Percentiles rank a stretch among this genome's conserved stretches.
phyloP scores from a whole-genome alignment of 495 filamentous ascomycete species.

The Chaetomium fimeti region DNA sequence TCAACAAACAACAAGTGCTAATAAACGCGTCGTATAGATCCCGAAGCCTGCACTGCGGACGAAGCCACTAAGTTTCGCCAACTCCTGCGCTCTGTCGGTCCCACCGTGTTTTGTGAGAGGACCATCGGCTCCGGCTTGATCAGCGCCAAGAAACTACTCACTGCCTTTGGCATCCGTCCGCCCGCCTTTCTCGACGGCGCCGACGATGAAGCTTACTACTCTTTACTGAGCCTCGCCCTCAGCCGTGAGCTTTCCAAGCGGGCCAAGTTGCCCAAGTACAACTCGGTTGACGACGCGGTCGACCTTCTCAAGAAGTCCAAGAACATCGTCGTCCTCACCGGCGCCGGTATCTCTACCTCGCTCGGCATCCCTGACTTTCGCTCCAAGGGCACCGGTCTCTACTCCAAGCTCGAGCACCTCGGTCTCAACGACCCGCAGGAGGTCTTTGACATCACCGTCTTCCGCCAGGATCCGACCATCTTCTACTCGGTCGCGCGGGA shows the following conservation, averaged over 20 bases:
- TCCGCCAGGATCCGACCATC: constrained; percentile 80
- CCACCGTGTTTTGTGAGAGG: constrained; percentile 68
- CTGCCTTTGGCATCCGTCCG: constrained; percentile 83
- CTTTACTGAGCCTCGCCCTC: constrained; percentile 72
- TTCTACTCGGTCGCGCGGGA: constrained; percentile 93
- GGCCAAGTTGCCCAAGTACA: constrained; percentile 75
- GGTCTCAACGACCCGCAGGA: constrained; percentile 82
- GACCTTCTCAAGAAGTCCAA: constrained; percentile 65
- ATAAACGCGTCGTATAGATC: constrained; percentile 24
- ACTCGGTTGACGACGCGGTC: constrained; percentile 85
- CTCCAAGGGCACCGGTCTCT: constrained; percentile 80
- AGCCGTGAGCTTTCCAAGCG: constrained; percentile 79
- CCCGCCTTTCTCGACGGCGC: constrained; percentile 73
- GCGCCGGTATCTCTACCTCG: constrained; percentile 87
- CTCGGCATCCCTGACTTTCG: constrained; percentile 90
- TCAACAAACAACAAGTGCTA: neutral
- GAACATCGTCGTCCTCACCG: constrained; percentile 92
- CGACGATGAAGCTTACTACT: constrained; percentile 70
- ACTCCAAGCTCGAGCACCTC: constrained; percentile 74
- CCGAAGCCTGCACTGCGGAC: constrained; percentile 68
- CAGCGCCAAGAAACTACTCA: constrained; percentile 79
- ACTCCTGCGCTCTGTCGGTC: constrained; percentile 70
- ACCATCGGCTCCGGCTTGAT: constrained; percentile 67
- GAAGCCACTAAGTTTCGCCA: constrained; percentile 68
- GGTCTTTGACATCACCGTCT: constrained; percentile 86